Conservation (phyloP, 2,329 filamentous ascomycete genomes). For the Trichophyton verrucosum region DNA sequence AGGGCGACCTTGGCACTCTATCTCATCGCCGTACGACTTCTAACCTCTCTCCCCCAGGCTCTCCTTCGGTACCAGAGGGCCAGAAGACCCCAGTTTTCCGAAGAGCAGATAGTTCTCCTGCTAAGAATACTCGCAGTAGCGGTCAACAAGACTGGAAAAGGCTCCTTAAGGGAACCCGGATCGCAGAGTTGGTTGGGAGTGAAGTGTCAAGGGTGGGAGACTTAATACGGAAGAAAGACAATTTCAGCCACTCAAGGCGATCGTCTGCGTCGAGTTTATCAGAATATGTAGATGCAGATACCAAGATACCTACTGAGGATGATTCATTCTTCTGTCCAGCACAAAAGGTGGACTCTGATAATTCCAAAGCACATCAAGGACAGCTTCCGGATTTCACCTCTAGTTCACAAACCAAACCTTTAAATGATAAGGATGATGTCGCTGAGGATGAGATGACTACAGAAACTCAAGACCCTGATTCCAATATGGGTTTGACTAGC, state of each 20-base stretch:
- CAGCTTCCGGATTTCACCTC: neutral
- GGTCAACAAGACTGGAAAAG: conserved; percentile 48
- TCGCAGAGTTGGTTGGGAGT: conserved; percentile 59
- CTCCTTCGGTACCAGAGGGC: neutral
- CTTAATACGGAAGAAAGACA: conserved; percentile 48
- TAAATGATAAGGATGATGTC: neutral
- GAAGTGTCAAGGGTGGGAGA: conserved; percentile 52
- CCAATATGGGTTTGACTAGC: neutral
- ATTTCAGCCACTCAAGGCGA: conserved; percentile 30
- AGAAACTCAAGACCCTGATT: neutral
- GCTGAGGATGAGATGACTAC: neutral
- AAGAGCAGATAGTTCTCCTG: conserved; percentile 17
- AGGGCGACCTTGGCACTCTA: neutral
- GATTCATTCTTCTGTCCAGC: neutral
- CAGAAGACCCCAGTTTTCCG: conserved; percentile 6
- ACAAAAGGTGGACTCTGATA: neutral
- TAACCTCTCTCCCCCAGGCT: neutral
- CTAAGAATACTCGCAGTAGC: conserved; percentile 19
- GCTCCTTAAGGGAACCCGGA: conserved; percentile 61
- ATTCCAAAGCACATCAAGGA: neutral
- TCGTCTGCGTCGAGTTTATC: conserved; percentile 36
- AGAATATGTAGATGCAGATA: conserved; percentile 33
- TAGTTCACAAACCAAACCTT: neutral
- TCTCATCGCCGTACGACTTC: neutral
- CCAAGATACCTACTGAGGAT: conserved; percentile 11